Evolutionary conservation across 2,329 filamentous ascomycete species (phyloP).

Genomic region (Penicillium sp.): DNA sequence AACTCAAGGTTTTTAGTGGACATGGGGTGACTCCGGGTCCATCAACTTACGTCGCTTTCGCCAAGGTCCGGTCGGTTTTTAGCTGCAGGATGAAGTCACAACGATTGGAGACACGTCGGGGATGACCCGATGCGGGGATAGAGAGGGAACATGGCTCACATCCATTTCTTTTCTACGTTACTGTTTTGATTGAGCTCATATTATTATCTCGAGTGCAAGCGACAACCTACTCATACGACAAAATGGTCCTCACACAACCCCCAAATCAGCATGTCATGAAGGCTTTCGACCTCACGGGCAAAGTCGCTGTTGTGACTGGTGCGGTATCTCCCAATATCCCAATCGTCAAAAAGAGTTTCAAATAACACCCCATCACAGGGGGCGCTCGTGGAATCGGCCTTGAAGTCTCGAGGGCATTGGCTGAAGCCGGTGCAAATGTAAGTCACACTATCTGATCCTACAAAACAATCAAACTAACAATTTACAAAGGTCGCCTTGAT

Average conservation of each 20-base stretch:
- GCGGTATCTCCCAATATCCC: background rate
- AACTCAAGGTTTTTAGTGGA: background rate
- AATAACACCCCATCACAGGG: conserved; percentile 15
- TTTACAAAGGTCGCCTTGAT: conserved; percentile 29
- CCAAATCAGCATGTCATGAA: conserved; percentile 22
- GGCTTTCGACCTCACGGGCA: conserved; percentile 25
- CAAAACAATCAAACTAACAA: background rate
- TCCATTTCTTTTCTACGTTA: background rate
- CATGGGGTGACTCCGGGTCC: background rate
- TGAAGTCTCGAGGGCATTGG: conserved; percentile 43
- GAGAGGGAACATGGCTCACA: background rate
- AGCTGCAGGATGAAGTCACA: background rate
- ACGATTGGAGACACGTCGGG: conserved; percentile 1
- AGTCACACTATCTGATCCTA: background rate
- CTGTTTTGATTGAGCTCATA: background rate
- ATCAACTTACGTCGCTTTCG: background rate
- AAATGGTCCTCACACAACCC: conserved; percentile 27
- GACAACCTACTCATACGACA: background rate
- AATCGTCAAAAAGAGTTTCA: too few relatives aligned
- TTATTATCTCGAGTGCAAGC: background rate
- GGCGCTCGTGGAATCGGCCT: conserved; percentile 40
- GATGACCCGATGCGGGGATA: conserved; percentile 3
- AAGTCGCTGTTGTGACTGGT: conserved; percentile 32
- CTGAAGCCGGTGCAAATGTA: conserved; percentile 43
- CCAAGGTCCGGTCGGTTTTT: too few relatives aligned